Evolutionary conservation across 2,329 filamentous ascomycete species (phyloP).

Genomic region (Sporothrix euskadiensis): DNA sequence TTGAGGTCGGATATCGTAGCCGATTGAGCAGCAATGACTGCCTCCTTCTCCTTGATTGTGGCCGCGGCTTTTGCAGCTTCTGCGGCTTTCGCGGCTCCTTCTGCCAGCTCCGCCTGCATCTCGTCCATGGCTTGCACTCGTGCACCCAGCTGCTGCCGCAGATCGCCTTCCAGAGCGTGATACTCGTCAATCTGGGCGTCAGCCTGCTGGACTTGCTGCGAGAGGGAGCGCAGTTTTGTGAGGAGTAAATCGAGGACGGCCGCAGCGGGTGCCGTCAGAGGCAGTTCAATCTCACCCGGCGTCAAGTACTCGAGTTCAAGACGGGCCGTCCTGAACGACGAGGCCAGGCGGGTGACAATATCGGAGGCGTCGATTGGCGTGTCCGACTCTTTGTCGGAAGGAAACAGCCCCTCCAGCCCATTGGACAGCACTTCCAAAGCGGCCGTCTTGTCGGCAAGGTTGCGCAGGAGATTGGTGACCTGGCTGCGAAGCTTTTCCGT

Average conservation of each 20-base stretch:
- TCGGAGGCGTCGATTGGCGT: slow-evolving; percentile 50
- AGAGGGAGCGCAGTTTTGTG: slow-evolving; percentile 50
- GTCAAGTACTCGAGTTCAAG: slow-evolving; percentile 64
- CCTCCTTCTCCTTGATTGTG: not conserved
- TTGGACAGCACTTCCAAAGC: slow-evolving; percentile 49
- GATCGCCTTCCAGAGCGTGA: slow-evolving; percentile 55
- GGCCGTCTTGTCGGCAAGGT: slow-evolving; percentile 51
- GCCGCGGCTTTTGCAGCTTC: too few species aligned
- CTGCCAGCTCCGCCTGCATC: slow-evolving; percentile 46
- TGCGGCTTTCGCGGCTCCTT: not conserved
- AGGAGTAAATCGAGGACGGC: slow-evolving; percentile 59
- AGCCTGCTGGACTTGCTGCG: slow-evolving; percentile 48
- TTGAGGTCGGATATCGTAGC: slow-evolving; percentile 51
- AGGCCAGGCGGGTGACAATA: slow-evolving; percentile 50
- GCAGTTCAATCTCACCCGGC: slow-evolving; percentile 58
- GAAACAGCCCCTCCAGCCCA: slow-evolving; percentile 41
- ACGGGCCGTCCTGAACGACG: slow-evolving; percentile 57
- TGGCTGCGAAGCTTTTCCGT: slow-evolving; percentile 49
- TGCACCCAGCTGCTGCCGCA: slow-evolving; percentile 58
- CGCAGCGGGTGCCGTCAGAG: slow-evolving; percentile 54
- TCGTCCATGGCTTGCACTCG: slow-evolving; percentile 54
- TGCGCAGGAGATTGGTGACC: slow-evolving; percentile 47
- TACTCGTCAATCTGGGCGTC: slow-evolving; percentile 62
- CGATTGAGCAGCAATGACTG: slow-evolving; percentile 39
- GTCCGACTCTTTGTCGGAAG: slow-evolving; percentile 38